Evolutionary conservation across 2,329 filamentous ascomycete genomes (phyloP), one percentile per base, ranked within the genome.

Genomic region (Moelleriella libera): DNA sequence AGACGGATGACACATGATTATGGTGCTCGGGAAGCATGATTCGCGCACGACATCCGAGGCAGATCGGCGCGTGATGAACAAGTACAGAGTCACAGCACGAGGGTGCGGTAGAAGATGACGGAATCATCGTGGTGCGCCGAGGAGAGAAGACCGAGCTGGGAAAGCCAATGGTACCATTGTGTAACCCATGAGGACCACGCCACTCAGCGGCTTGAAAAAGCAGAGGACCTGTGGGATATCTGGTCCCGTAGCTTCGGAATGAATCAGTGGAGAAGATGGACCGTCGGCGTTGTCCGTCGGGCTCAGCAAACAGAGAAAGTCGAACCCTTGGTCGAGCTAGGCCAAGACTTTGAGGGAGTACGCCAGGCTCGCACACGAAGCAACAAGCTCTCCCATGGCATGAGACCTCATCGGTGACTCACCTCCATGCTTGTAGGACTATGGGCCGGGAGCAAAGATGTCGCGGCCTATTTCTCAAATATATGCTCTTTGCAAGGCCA

Each of bases 131-230:
- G 43, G 31, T 12, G 37, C 14, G 43, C 29, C 37, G 11, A 47
- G 37, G 28, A 4, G 39, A 45, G 41, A 39, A 9, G 41, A 47
- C 45, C 32, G 11, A 44, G 45, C n/a, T 12, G 30, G 21, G 31
- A 4, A 45, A 45, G 30, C n/a, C 47, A 45, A 41, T 45, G 34
- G 39, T 12, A 32, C 40, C n/a, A 43, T 31, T 37, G 49, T 51
- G 49, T 44, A 45, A 51, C 49, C 45, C 43, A 47, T 47, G 28
- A 37, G 34, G 14, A 37, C 12, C 47, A 44, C 43, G 47, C 47
- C 49, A 51, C 49, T 51, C 40, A 45, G 43, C 45, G 41, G 47
- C 43, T 45, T 11, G 29, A 29, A 45, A 41, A 43, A 29, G 40
- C 32, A 6, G 28, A 30, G 12, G n/a, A 43, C 40, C 31, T 32